Percentiles rank a stretch among this genome's conserved stretches.
Evolutionary conservation across 192 early-diverging fungal species (phyloP).

Genomic region (Coemansia sp.): DNA sequence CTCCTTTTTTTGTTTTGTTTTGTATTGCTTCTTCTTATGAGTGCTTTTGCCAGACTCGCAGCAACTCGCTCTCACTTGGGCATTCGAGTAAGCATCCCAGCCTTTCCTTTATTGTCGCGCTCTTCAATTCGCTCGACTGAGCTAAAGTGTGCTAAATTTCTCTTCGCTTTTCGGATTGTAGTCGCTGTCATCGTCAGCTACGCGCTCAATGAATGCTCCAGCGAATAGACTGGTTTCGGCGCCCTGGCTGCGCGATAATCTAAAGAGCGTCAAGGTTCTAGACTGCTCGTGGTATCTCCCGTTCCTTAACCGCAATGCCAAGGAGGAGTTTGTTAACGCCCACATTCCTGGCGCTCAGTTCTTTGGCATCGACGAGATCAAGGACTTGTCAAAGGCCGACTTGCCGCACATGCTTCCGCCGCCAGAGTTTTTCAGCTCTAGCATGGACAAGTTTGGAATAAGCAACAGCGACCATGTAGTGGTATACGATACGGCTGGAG

Average conservation of each 20-base stretch:
- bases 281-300: constrained; percentile 96
- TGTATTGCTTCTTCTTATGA: background rate
- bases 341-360: constrained; percentile 76
- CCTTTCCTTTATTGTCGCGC: background rate
- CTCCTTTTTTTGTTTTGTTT: constrained; percentile 6
- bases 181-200: background rate
- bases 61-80: background rate
- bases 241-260: constrained; percentile 64
- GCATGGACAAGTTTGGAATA: constrained; percentile 76
- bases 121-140: no score
- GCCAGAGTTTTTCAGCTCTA: constrained; percentile 67
- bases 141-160: background rate
- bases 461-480: constrained; percentile 82
- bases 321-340: constrained; percentile 69
- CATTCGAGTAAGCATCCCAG: background rate
- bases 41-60: background rate
- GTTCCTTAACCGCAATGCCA: constrained; percentile 64
- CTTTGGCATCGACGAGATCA: constrained; percentile 90
- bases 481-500: constrained; percentile 84
- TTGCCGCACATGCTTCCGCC: constrained; percentile 95
- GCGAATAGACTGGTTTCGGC: constrained; percentile 52
- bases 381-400: constrained; percentile 63
- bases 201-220: background rate
- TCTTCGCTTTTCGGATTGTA: background rate
- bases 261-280: constrained; percentile 69